These are phyloP conservation scores for Epithemia pelagica DNA, from an alignment of 108 stramenopile species.

Conservation along the genomic window DNA sequence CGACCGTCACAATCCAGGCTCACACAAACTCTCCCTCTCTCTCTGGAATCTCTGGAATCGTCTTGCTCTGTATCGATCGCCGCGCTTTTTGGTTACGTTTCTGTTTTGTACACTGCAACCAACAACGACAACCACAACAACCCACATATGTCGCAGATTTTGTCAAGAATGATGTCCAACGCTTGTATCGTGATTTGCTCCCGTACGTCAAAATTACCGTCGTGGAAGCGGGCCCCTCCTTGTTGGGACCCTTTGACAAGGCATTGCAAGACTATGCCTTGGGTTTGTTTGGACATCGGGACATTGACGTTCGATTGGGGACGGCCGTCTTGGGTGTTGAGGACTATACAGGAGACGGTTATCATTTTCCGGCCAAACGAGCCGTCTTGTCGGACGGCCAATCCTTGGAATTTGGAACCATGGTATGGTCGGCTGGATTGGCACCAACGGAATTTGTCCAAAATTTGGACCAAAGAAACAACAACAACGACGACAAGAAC, in stretches of 20 bases:
- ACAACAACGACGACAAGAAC: not conserved
- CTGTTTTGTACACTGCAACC: no score
- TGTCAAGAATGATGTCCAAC: constrained; percentile 73
- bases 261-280: constrained; percentile 67
- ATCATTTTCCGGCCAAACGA: constrained; percentile 38
- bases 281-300: constrained; percentile 54
- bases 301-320: constrained; percentile 66
- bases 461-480: not conserved
- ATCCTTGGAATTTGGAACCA: constrained; percentile 73
- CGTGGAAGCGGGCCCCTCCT: constrained; percentile 85
- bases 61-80: no score
- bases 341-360: constrained; percentile 2
- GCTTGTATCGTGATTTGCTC: constrained; percentile 81
- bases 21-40: no score
- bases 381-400: constrained; percentile 76
- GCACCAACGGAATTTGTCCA: constrained; percentile 36
- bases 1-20: no score
- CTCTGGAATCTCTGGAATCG: no score
- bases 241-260: constrained; percentile 89
- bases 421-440: constrained; percentile 91
- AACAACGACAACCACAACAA: no score
- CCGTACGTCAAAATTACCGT: constrained; percentile 74
- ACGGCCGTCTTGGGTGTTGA: constrained; percentile 62
- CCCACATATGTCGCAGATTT: no score
- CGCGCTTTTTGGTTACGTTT: no score